phyloP scores from a whole-genome alignment of 441 rosid genomes.

The Adansonia madagascariensis region DNA sequence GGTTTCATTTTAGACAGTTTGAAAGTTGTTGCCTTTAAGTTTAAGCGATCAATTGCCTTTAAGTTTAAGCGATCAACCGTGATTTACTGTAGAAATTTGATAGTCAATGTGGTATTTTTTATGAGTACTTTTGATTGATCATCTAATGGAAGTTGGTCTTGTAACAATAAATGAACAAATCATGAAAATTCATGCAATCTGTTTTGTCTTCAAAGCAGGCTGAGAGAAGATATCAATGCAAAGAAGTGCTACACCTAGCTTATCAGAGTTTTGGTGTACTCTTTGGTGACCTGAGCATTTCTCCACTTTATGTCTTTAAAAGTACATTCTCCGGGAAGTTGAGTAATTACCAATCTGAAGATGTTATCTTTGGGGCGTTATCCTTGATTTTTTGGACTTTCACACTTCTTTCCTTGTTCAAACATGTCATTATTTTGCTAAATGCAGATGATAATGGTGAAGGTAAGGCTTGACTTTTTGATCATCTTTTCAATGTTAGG shows the following conservation, averaged over 20 bases:
- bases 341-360: conserved; percentile 59
- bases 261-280: conserved; percentile 88
- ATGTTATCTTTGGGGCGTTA: conserved; percentile 74
- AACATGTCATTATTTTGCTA: conserved; percentile 64
- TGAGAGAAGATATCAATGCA: conserved; percentile 50
- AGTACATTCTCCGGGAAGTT: conserved; percentile 71
- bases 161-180: background rate
- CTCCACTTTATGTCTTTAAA: conserved; percentile 84
- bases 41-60: conserved; percentile 11
- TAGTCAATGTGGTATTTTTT: background rate
- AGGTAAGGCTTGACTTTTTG: conserved; percentile 50
- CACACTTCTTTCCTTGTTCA: conserved; percentile 71
- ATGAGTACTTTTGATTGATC: conserved; percentile 1
- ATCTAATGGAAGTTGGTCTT: conserved; percentile 1
- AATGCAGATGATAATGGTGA: conserved; percentile 77
- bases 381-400: conserved; percentile 88
- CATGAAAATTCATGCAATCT: conserved; percentile 11
- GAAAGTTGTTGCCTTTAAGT: background rate
- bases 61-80: background rate
- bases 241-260: conserved; percentile 60
- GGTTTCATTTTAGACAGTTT: background rate
- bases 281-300: conserved; percentile 71
- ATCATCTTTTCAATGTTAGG: conserved; percentile 4
- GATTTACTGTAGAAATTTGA: conserved; percentile 11
- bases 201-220: conserved; percentile 50